phyloP scores from a whole-genome alignment of 1,284 basidiomycete species.

The Tilletia caries region DNA sequence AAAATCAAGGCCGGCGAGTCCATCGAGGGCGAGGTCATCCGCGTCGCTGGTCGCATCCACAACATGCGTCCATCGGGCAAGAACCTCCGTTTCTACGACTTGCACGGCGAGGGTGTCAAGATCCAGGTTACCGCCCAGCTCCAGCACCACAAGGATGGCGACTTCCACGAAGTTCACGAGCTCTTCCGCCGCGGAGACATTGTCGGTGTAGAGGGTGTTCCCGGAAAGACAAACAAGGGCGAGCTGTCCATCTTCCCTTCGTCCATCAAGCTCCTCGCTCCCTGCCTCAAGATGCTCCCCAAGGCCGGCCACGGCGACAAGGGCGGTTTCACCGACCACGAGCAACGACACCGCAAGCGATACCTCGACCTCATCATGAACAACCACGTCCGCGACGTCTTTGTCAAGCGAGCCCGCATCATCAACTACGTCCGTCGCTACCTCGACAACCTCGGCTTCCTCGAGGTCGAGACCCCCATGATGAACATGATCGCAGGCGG shows the following conservation, averaged over 20 bases:
- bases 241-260: conserved; percentile 87
- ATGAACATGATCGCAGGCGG: conserved; percentile 95
- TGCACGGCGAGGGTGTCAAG: conserved; percentile 87
- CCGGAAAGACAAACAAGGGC: conserved; percentile 90
- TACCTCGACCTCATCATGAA: conserved; percentile 98
- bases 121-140: conserved; percentile 91
- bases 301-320: conserved; percentile 54
- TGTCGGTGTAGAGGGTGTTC: conserved; percentile 83
- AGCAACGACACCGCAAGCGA: conserved; percentile 95
- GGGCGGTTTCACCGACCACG: conserved; percentile 71
- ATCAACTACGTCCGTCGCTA: conserved; percentile 70
- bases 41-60: conserved; percentile 83
- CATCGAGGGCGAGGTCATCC: conserved; percentile 54
- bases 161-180: conserved; percentile 74
- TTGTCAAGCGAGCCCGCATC: conserved; percentile 70
- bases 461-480: conserved; percentile 99
- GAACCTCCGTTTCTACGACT: conserved; percentile 92
- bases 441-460: conserved; percentile 87
- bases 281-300: conserved; percentile 89
- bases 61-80: conserved; percentile 78
- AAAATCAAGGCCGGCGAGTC: conserved; percentile 53
- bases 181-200: conserved; percentile 93
- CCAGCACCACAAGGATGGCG: conserved; percentile 62
- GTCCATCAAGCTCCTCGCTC: conserved; percentile 82
- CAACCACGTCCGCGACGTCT: conserved; percentile 82